A percentile compares a stretch with the other conserved stretches of the same genome.
These are phyloP conservation scores for Gracilaria domingensis DNA, from an alignment of 23 red algal genomes.

Conservation along the genomic window DNA sequence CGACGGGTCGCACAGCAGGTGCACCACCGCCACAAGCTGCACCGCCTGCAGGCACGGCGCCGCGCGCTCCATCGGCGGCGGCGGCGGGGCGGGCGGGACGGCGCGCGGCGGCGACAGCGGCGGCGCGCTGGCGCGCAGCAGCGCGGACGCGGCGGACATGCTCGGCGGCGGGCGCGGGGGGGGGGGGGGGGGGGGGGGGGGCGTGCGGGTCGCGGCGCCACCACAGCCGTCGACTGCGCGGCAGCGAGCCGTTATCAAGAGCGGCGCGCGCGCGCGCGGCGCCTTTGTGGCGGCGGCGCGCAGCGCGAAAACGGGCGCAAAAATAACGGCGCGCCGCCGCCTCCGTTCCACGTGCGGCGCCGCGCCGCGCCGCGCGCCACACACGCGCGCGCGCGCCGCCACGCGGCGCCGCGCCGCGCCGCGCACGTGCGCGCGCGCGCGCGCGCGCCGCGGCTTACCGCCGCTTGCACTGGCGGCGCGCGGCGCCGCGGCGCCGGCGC, in stretches of 20 bases:
- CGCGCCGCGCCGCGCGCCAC: too few species aligned
- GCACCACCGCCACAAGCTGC: slow-evolving; percentile 11
- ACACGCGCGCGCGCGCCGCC: too few species aligned
- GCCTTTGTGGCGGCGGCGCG: not conserved
- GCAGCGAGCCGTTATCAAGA: too few species aligned
- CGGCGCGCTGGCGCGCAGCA: slow-evolving; percentile 28
- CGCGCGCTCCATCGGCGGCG: not conserved
- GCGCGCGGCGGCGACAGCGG: slow-evolving; percentile 13
- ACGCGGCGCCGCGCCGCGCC: too few species aligned
- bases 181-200: not conserved
- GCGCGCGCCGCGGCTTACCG: too few species aligned
- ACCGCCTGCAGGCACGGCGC: not conserved
- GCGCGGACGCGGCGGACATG: slow-evolving; percentile 15
- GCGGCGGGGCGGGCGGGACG: slow-evolving; percentile 1
- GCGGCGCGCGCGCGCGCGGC: not conserved
- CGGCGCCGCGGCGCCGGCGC: too few species aligned
- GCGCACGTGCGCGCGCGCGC: too few species aligned
- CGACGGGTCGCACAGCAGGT: not conserved
- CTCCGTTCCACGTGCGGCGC: too few species aligned
- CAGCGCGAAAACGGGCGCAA: not conserved
- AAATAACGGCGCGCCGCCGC: too few species aligned
- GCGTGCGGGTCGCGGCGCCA: not conserved
- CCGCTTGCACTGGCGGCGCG: too few species aligned
- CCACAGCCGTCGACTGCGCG: too few species aligned
- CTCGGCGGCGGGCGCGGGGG: not conserved